Conservation (phyloP, 2,329 filamentous ascomycete species). For the Sphaerostilbella broomeana region DNA sequence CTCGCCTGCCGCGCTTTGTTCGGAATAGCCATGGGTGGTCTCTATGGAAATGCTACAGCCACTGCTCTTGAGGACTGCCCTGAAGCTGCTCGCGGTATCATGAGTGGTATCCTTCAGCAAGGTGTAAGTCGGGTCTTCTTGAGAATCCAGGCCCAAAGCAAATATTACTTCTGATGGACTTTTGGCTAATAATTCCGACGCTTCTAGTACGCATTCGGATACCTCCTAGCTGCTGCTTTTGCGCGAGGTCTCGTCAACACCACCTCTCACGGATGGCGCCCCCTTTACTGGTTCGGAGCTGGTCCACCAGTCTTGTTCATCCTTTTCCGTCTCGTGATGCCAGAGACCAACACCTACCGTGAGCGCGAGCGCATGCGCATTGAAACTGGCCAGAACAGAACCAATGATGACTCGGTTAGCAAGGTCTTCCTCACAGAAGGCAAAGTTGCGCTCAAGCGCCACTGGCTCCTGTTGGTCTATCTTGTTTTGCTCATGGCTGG, state of each 20-base stretch:
- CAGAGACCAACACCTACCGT: constrained; percentile 69
- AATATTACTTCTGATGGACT: too few species aligned
- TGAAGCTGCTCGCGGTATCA: constrained; percentile 60
- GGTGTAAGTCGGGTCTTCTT: constrained; percentile 36
- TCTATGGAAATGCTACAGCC: constrained; percentile 72
- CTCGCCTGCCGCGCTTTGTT: constrained; percentile 69
- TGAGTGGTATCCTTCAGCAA: constrained; percentile 71
- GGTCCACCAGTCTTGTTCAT: constrained; percentile 77
- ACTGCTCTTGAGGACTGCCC: constrained; percentile 73
- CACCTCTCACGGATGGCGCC: constrained; percentile 73
- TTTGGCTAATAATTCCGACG: not conserved
- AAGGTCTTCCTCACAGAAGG: constrained; percentile 65
- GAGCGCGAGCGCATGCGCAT: constrained; percentile 59
- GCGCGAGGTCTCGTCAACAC: constrained; percentile 65
- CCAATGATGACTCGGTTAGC: constrained; percentile 35
- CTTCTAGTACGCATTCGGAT: constrained; percentile 53
- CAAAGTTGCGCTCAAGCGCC: constrained; percentile 67
- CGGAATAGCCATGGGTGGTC: constrained; percentile 74
- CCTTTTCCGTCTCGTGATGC: constrained; percentile 66
- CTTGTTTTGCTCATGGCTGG: constrained; percentile 82
- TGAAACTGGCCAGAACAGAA: constrained; percentile 21
- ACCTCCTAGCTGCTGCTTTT: constrained; percentile 55
- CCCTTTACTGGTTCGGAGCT: constrained; percentile 84
- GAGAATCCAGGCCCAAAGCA: not conserved
- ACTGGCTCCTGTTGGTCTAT: constrained; percentile 77